Evolutionary conservation across 768 basidiomycete genomes (phyloP).

Genomic region (Leccinum olivaceopallidum): DNA sequence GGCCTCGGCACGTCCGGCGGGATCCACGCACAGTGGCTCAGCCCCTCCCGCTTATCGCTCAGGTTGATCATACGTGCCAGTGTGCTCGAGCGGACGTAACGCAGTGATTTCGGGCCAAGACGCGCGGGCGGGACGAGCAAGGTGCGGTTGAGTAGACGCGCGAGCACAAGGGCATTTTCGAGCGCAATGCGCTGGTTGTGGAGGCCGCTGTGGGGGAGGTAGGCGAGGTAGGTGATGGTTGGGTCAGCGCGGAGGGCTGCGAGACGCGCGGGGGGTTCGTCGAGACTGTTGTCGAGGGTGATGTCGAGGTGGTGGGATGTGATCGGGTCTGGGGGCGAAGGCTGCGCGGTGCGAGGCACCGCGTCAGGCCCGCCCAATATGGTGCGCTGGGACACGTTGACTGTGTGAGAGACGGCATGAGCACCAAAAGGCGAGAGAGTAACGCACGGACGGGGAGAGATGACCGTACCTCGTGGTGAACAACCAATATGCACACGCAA

Average conservation of each 20-base stretch:
- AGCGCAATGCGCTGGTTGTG: slow-evolving; percentile 87
- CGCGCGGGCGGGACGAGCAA: slow-evolving; percentile 76
- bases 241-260: slow-evolving; percentile 16
- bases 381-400: slow-evolving; percentile 20
- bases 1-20: slow-evolving; percentile 38
- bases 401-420: slow-evolving; percentile 15
- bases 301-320: slow-evolving; percentile 8
- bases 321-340: not conserved
- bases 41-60: slow-evolving; percentile 48
- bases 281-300: slow-evolving; percentile 33
- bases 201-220: slow-evolving; percentile 81
- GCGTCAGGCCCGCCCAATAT: slow-evolving; percentile 2
- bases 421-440: slow-evolving; percentile 19
- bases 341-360: not conserved
- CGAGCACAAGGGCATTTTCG: slow-evolving; percentile 80
- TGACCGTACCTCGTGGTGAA: slow-evolving; percentile 60
- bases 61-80: slow-evolving; percentile 46
- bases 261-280: slow-evolving; percentile 19
- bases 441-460: slow-evolving; percentile 19
- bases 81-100: slow-evolving; percentile 55
- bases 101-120: slow-evolving; percentile 60
- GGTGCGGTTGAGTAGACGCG: slow-evolving; percentile 70
- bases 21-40: slow-evolving; percentile 49
- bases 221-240: slow-evolving; percentile 57
- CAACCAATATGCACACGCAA: slow-evolving; percentile 63